A percentile compares a stretch with the other conserved stretches of the same genome.
Evolutionary conservation across 441 rosid genomes (phyloP).

Genomic region (Corymbia calophylla): DNA sequence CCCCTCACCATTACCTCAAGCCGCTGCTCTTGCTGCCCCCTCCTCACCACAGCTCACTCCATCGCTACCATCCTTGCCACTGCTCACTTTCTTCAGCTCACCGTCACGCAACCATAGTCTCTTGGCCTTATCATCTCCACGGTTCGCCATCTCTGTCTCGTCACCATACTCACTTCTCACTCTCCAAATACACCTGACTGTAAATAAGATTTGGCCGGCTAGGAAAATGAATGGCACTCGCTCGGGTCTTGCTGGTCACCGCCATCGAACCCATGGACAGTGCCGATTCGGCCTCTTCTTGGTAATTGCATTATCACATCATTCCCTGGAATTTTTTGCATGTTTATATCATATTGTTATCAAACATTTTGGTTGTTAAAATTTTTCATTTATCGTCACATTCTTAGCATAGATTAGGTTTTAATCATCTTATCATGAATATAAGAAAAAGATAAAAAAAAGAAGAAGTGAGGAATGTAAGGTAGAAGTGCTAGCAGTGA

Average conservation of each 20-base stretch:
- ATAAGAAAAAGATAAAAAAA: too few species aligned
- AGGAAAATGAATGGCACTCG: neutral
- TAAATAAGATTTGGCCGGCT: too few species aligned
- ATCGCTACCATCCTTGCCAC: rapidly evolving
- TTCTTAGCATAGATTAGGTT: neutral
- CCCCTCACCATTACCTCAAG: neutral
- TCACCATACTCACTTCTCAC: neutral
- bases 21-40: neutral
- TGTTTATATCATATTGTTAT: neutral
- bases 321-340: neutral
- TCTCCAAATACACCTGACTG: neutral
- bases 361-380: too few species aligned
- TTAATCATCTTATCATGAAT: neutral
- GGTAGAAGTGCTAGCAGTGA: neutral
- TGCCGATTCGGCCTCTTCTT: neutral
- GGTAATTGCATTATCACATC: neutral
- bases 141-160: neutral
- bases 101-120: neutral
- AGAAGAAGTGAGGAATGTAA: too few species aligned
- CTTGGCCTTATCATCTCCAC: neutral
- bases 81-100: neutral
- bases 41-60: neutral
- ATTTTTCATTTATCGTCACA: too few species aligned
- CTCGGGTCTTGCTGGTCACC: neutral
- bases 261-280: neutral